Conservation (phyloP, 2,329 filamentous ascomycete genomes). For the Sclerotinia trifoliorum region DNA sequence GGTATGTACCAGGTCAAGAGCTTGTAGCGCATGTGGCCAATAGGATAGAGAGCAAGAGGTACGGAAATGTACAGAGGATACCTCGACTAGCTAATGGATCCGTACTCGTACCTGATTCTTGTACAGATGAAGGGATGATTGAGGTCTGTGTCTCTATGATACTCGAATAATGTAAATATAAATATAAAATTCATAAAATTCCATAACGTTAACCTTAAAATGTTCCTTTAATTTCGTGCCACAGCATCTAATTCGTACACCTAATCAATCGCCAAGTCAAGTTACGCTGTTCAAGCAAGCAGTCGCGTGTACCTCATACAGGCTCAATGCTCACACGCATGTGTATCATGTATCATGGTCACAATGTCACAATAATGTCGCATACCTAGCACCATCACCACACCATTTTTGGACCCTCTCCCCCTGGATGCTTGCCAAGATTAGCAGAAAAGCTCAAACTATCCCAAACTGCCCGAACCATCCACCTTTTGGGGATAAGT, state of each 20-base stretch:
- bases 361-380: neutral
- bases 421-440: conserved; percentile 9
- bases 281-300: neutral
- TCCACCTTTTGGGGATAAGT: neutral
- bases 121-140: no score
- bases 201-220: neutral
- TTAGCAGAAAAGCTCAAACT: neutral
- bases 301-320: conserved; percentile 18
- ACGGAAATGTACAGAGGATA: neutral
- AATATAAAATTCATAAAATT: neutral
- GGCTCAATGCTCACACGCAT: conserved; percentile 1
- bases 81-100: neutral
- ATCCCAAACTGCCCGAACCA: neutral
- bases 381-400: no score
- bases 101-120: no score
- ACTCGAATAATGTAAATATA: neutral
- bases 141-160: no score
- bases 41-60: neutral
- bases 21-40: neutral
- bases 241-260: neutral
- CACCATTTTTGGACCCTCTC: no score
- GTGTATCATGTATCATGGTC: neutral
- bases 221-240: neutral
- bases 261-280: conserved; percentile 1
- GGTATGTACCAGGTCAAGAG: neutral